Evolutionary conservation across 306 rosid genomes (phyloP), one percentile per base, ranked within the genome.

Genomic region (Aeschynomene evenia): DNA sequence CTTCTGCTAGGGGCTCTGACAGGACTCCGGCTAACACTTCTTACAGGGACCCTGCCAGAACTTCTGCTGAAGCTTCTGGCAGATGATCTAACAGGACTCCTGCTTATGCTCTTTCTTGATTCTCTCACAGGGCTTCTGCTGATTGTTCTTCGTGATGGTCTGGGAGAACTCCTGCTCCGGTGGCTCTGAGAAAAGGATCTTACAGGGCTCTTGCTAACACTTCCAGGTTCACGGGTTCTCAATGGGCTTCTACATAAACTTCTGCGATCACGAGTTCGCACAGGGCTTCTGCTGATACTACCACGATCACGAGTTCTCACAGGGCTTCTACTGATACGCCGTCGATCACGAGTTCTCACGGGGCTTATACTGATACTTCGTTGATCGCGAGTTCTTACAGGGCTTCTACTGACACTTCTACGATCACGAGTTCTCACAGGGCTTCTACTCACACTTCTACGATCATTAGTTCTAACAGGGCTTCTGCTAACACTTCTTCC

Each of bases 31-130:
- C 95, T 94, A 56, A 83, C 45, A 62, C 88, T 83, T 77, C 86
- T 82, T 86, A 78, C 73, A 66, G 86, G 90, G 42, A 78, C 87
- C 81, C 88, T 86, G 18, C 90, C 88, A n/a, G 89, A 81, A 82
- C 91, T 93, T 79, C 96, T 83, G 79, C 98, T 93, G 29, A 84
- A 71, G 78, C 96, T 93, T 78, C 90, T 83, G 24, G 78, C 88
- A 63, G 87, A 75, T 36, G 87, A 85, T 71, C 85, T 88, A 29
- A 81, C 80, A n/a, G 97, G 97, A 81, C 96, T 94, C 63, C 87
- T 72, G 80, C 91, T 91, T 57, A 68, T 21, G 63, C 84, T 88
- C 67, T 68, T 79, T 73, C 88, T 83, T 57, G 83, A 78, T 76
- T 75, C 81, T 73, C 87, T 70, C 50, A 63, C 71, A 29, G 98